These are phyloP conservation scores for Mallotus repandus DNA, from an alignment of 441 rosid species.

Conservation along the genomic window DNA sequence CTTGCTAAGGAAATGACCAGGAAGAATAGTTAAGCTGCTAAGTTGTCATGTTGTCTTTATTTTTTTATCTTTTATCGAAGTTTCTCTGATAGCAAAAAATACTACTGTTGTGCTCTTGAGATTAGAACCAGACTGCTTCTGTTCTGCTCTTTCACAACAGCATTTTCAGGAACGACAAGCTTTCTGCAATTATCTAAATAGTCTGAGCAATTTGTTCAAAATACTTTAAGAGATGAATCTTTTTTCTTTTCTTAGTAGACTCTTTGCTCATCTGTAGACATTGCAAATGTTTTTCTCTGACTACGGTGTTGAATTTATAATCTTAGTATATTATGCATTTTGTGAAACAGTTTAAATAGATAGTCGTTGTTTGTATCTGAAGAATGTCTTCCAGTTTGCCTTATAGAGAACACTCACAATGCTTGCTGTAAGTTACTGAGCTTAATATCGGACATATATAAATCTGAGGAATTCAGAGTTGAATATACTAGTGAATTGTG, in stretches of 20 bases:
- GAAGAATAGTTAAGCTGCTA: not conserved
- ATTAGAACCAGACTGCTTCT: not conserved
- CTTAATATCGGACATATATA: not conserved
- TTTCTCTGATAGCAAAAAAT: not conserved
- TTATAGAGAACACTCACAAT: not conserved
- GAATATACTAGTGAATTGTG: not conserved
- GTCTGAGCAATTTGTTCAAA: not conserved
- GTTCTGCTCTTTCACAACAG: no score
- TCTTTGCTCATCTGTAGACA: no score
- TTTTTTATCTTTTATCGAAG: not conserved
- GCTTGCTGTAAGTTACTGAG: not conserved
- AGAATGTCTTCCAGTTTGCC: not conserved
- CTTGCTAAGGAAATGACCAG: not conserved
- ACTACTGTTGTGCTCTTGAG: not conserved
- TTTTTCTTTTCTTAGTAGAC: not conserved
- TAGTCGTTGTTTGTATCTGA: slow-evolving; percentile 1
- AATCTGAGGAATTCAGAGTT: not conserved
- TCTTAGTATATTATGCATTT: not conserved
- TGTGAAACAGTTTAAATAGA: not conserved
- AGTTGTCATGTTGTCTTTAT: not conserved
- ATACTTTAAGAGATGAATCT: not conserved
- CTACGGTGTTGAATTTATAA: not conserved
- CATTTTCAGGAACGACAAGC: not conserved
- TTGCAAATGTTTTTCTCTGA: not conserved
- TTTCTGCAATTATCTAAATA: not conserved